These are phyloP conservation scores for Pseudogymnoascus sp. DNA, from an alignment of 2,329 filamentous ascomycete species.

Conservation along the genomic window DNA sequence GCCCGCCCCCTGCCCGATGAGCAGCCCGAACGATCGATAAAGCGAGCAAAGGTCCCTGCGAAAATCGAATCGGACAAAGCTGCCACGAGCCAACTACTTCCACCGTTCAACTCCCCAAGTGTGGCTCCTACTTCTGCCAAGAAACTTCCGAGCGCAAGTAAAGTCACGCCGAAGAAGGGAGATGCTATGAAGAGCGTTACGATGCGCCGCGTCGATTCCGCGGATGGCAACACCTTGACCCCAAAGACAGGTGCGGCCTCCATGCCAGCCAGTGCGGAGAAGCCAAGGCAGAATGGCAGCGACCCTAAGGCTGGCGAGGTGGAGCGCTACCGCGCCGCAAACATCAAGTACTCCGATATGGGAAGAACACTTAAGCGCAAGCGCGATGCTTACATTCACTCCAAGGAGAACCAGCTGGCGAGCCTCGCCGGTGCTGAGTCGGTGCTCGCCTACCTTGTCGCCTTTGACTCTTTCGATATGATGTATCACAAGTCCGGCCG, in stretches of 20 bases:
- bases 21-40: neutral
- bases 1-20: neutral
- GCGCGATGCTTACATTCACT: constrained; percentile 25
- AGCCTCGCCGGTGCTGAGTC: constrained; percentile 24
- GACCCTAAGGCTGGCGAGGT: constrained; percentile 14
- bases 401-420: constrained; percentile 23
- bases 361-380: constrained; percentile 26
- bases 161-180: constrained; percentile 33
- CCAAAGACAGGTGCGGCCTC: constrained; percentile 29
- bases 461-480: constrained; percentile 17
- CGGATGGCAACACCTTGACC: constrained; percentile 33
- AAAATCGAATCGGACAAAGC: neutral
- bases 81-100: neutral
- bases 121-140: neutral
- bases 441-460: constrained; percentile 25
- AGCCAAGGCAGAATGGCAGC: constrained; percentile 25
- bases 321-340: constrained; percentile 14
- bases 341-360: constrained; percentile 16
- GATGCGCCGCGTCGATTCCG: constrained; percentile 31
- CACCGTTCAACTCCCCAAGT: neutral
- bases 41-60: neutral
- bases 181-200: constrained; percentile 23
- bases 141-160: neutral
- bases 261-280: constrained; percentile 27
- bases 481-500: neutral